Conservation (phyloP, 805 yeast species). For the Lipomyces sp. region DNA sequence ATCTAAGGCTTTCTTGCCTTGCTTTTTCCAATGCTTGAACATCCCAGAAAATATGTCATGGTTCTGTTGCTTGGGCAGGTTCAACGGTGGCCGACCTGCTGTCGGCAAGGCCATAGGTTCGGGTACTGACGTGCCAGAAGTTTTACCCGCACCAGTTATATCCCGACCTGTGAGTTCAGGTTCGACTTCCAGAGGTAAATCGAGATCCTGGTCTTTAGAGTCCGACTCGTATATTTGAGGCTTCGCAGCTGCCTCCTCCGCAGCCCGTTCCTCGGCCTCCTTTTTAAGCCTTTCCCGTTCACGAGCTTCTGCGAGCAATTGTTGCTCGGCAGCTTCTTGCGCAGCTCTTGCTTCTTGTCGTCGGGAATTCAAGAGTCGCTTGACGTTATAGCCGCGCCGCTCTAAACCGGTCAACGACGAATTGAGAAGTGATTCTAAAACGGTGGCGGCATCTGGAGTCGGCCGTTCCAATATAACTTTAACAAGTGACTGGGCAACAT, state of each 20-base stretch:
- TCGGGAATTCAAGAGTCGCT: conserved; percentile 42
- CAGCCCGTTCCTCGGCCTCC: conserved; percentile 21
- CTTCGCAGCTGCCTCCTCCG: conserved; percentile 14
- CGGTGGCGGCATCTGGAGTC: conserved; percentile 48
- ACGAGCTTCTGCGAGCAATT: conserved; percentile 28
- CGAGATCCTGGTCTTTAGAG: conserved; percentile 17
- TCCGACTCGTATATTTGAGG: background rate
- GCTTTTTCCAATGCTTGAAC: conserved; percentile 25
- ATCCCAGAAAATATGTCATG: conserved; percentile 18
- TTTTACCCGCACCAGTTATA: background rate
- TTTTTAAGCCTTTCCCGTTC: conserved; percentile 25
- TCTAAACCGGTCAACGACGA: conserved; percentile 43
- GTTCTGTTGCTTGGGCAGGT: background rate
- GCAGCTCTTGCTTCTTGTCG: conserved; percentile 36
- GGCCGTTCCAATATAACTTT: conserved; percentile 42
- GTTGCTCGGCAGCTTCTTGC: conserved; percentile 17
- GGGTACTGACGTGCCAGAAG: background rate
- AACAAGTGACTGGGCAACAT: conserved; percentile 45
- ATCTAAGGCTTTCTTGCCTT: background rate
- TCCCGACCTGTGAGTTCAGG: background rate
- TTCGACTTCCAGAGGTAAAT: conserved; percentile 25
- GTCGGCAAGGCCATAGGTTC: background rate
- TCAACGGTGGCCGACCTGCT: background rate
- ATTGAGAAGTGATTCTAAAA: conserved; percentile 47
- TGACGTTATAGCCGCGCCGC: conserved; percentile 49